A percentile compares a stretch with the other conserved stretches of the same genome.
These are phyloP conservation scores for Phytophthora niederhauseri DNA, from an alignment of 352 stramenopile species.

Conservation along the genomic window DNA sequence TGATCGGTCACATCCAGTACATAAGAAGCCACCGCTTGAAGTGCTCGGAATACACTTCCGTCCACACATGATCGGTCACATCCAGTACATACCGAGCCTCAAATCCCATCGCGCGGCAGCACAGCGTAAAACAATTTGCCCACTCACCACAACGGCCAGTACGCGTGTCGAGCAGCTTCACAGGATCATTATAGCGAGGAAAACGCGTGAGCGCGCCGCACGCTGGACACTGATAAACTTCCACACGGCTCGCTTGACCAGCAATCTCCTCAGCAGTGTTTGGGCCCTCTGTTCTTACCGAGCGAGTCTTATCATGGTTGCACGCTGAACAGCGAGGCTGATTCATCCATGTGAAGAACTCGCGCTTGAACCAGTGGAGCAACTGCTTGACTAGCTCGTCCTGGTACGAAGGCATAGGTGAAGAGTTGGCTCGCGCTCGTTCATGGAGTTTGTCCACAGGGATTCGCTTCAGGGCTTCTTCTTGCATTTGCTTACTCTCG, in stretches of 20 bases:
- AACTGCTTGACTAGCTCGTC: constrained; percentile 81
- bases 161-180: constrained; percentile 85
- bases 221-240: constrained; percentile 84
- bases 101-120: constrained; percentile 89
- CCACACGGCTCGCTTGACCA: constrained; percentile 75
- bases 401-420: constrained; percentile 52
- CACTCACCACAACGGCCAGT: constrained; percentile 92
- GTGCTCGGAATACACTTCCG: constrained; percentile 89
- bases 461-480: constrained; percentile 70
- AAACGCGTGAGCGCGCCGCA: constrained; percentile 78
- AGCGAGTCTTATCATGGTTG: constrained; percentile 51
- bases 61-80: constrained; percentile 97
- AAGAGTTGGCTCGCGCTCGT: constrained; percentile 58
- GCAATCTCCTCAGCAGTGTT: constrained; percentile 61
- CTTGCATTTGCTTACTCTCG: constrained; percentile 68
- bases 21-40: constrained; percentile 91
- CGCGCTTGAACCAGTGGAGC: constrained; percentile 89
- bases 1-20: constrained; percentile 96
- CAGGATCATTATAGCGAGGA: constrained; percentile 91
- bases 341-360: constrained; percentile 94
- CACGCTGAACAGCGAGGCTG: constrained; percentile 70
- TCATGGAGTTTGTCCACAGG: constrained; percentile 68
- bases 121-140: constrained; percentile 94
- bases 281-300: constrained; percentile 47
- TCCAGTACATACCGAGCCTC: constrained; percentile 94